These are phyloP conservation scores for Barbatosphaeria neglecta DNA, from an alignment of 495 filamentous ascomycete species.

Conservation along the genomic window DNA sequence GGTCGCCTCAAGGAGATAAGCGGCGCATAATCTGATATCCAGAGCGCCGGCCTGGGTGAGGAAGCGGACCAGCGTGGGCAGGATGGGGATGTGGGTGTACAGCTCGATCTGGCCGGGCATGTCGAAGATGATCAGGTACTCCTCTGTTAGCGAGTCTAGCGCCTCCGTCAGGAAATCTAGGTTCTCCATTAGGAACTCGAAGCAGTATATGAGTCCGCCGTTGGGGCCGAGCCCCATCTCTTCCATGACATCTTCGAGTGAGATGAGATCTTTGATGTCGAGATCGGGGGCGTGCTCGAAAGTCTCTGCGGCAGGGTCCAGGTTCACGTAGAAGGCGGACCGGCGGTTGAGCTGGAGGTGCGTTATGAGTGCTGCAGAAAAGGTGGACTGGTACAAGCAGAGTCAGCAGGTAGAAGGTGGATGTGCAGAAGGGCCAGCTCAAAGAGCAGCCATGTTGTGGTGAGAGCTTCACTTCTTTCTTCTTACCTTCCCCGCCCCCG, in stretches of 20 bases:
- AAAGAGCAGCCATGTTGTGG: too few relatives aligned
- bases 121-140: conserved; percentile 93
- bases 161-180: conserved; percentile 86
- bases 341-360: conserved; percentile 81
- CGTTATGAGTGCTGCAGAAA: conserved; percentile 85
- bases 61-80: conserved; percentile 75
- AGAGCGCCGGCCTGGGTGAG: conserved; percentile 68
- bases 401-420: too few relatives aligned
- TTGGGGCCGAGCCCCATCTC: conserved; percentile 90
- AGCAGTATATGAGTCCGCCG: conserved; percentile 94
- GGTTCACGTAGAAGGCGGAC: conserved; percentile 89
- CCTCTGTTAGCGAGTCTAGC: conserved; percentile 78
- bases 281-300: conserved; percentile 89
- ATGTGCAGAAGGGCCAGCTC: too few relatives aligned
- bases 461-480: too few relatives aligned
- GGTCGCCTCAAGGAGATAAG: conserved; percentile 88
- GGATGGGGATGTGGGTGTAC: conserved; percentile 89
- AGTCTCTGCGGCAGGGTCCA: conserved; percentile 89
- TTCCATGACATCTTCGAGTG: conserved; percentile 96
- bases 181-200: conserved; percentile 92
- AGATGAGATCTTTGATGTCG: conserved; percentile 94
- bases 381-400: conserved; percentile 56
- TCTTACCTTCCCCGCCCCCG: conserved; percentile 71
- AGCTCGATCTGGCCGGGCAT: conserved; percentile 99
- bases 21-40: conserved; percentile 84